Base-by-base conservation (phyloP, 257 asterid species). In the Cinchona pubescens region DNA sequence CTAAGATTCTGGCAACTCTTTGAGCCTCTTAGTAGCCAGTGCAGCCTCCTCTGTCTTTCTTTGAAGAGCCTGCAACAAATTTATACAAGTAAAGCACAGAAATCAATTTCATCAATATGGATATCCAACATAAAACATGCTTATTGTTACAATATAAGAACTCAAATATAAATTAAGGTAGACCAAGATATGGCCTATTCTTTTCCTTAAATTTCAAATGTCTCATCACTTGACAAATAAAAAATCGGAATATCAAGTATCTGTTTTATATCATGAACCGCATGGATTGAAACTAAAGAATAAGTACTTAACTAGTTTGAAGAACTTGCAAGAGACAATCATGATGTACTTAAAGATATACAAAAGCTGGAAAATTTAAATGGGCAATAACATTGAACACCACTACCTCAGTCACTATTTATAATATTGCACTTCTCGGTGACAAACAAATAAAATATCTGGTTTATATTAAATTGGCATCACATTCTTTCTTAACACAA, bases 11-110 rank as follows among this genome's bases (percentile, higher is more conserved):
- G 92, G 92, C 92, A 95, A 78, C 81, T 95, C 99, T 83, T 95
- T 95, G 74, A 95, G 88, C 86, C 98, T 89, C 87, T 90, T 91
- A 79, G 99, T 95, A 80, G 99, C 99, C 90, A 95, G 80, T 81
- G 99, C 99, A 80, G 99, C 99, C 87, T 95, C 98, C 83, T 91
- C 99, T 43, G 96, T 95, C 86, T 95, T 95, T 82, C 99, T 89
- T 85, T 95, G 99, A 72, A 95, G 99, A 87, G 92, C 99, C 99
- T 95, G 90, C 78, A 83, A 74, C 32, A 67, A 73, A 68, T 75
- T 73, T 48, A 71, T 60, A 40, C 55, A 8, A 29, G 40, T 65
- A 32, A 69, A 74, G 35, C 43, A 53, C 46, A 61, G 45, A 13
- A 9, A 4, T 59, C 19, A 40, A 67, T 67, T 45, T n/a, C 35